Evolutionary conservation across 2,329 filamentous ascomycete genomes (phyloP).

Genomic region (Botrytis elliptica): DNA sequence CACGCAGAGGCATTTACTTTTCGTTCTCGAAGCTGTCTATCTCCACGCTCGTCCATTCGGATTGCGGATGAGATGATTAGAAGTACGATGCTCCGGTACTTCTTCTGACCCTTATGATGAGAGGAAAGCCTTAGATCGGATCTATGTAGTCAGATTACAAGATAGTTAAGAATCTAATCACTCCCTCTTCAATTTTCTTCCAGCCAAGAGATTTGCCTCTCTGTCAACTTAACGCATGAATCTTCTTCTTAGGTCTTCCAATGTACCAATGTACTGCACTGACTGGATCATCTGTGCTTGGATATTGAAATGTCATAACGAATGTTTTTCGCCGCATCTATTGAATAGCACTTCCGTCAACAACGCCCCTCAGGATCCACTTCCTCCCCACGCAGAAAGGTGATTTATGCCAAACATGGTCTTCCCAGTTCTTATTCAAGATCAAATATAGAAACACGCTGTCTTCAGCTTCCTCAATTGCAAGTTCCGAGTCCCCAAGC

Average conservation of each 20-base stretch:
- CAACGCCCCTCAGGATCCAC: conserved; percentile 6
- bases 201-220: not conserved
- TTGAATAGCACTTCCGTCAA: conserved; percentile 6
- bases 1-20: conserved; percentile 6
- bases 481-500: conserved; percentile 18
- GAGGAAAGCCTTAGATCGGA: not conserved
- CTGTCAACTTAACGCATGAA: conserved; percentile 7
- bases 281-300: conserved; percentile 14
- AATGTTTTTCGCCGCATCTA: not conserved
- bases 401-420: conserved; percentile 3
- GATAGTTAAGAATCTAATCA: not conserved
- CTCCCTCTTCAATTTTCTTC: not conserved
- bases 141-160: not conserved
- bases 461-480: conserved; percentile 10
- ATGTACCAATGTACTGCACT: conserved; percentile 4
- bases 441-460: conserved; percentile 15
- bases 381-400: conserved; percentile 5
- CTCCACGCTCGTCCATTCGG: not conserved
- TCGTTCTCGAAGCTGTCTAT: conserved; percentile 15
- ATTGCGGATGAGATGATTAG: not conserved
- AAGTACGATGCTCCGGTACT: not conserved
- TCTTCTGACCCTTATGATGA: not conserved
- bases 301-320: conserved; percentile 3
- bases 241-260: not conserved
- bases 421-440: not conserved